Base-by-base conservation (phyloP, 257 asterid species). In the Fraxinus anomala region DNA sequence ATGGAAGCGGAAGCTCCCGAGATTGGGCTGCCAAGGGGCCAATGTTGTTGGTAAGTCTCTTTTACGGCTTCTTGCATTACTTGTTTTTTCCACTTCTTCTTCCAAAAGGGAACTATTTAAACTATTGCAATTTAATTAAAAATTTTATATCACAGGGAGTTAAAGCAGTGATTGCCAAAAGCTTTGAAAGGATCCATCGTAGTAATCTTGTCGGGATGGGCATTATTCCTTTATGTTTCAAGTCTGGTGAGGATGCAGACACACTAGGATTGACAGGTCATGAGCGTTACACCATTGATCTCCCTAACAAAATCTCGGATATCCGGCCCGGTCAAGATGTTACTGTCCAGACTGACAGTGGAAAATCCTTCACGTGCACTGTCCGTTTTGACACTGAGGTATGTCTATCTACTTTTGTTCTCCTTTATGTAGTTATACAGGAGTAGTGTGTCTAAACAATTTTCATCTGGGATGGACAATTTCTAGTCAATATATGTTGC, bases 21-120 rank as follows among this genome's bases (percentile, higher is more conserved):
- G 99, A 94, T 82, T 92, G 97, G 99, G 99, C 99, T 26, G 99
- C 99, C 75, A 94, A 92, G 85, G 97, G 99, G 34, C 99, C 99
- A 21, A 94, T 92, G 99, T 85, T 94, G 81, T 82, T 86, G 97
- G 99, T 92, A 73, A 80, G 87, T 33, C 74, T 42, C 31, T 19
- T 7, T 76, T 54, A 54, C 7, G 65, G 12, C 65, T 19, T 24
- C 65, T 19, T n/a, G 65, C 12, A 6, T 54, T 7, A 19, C 12
- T 54, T 6, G 9, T 65, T 42, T 16, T 49, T 79, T 74, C 37
- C 16, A 23, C 28, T 54, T 54, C 26, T 3, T 47, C 56, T 54
- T 9, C 3, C 77, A 1, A 56, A 47, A 47, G 65, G 3, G 70
- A 70, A 69, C 5, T 19, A 67, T 54, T 21, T n/a, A 44, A 77